phyloP scores from a whole-genome alignment of 1,284 basidiomycete species.

The Cerioporus squamosus region DNA sequence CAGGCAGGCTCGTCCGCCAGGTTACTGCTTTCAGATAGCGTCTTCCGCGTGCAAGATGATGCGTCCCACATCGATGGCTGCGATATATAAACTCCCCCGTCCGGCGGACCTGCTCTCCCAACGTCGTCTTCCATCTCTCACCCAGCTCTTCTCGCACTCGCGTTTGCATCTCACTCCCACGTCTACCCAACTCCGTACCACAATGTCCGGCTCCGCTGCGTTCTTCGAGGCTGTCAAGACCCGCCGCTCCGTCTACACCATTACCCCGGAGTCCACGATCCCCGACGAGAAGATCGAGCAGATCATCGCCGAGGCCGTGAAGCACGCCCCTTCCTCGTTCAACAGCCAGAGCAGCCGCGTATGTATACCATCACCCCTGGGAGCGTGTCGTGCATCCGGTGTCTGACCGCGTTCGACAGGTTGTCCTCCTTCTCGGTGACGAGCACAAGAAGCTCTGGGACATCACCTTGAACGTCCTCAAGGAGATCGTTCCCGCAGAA shows the following conservation, averaged over 20 bases:
- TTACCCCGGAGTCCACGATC: conserved; percentile 27
- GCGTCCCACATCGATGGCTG: conserved; percentile 12
- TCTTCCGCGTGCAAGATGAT: conserved; percentile 7
- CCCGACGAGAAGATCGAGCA: conserved; percentile 30
- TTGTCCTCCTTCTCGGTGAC: conserved; percentile 27
- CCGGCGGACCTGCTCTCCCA: conserved; percentile 2
- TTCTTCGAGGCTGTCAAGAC: conserved; percentile 30
- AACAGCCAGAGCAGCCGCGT: conserved; percentile 31
- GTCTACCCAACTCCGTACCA: conserved; percentile 14
- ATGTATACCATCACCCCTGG: background rate
- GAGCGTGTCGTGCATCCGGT: background rate
- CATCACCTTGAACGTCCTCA: conserved; percentile 27
- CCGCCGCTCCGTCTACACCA: conserved; percentile 29
- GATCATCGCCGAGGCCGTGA: conserved; percentile 26
- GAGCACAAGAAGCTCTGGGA: conserved; percentile 34
- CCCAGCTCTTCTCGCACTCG: background rate
- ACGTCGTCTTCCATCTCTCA: conserved; percentile 3
- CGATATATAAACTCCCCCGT: conserved; percentile 6
- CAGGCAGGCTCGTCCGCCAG: background rate
- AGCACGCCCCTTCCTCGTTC: conserved; percentile 30
- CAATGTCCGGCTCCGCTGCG: conserved; percentile 24
- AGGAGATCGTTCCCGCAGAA: conserved; percentile 26
- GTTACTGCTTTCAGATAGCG: conserved; percentile 6
- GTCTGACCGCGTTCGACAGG: conserved; percentile 4
- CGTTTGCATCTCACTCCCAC: background rate